Evolutionary conservation across 2,329 filamentous ascomycete genomes (phyloP), one percentile per base, ranked within the genome.

Genomic region (Sclerotinia trifoliorum): DNA sequence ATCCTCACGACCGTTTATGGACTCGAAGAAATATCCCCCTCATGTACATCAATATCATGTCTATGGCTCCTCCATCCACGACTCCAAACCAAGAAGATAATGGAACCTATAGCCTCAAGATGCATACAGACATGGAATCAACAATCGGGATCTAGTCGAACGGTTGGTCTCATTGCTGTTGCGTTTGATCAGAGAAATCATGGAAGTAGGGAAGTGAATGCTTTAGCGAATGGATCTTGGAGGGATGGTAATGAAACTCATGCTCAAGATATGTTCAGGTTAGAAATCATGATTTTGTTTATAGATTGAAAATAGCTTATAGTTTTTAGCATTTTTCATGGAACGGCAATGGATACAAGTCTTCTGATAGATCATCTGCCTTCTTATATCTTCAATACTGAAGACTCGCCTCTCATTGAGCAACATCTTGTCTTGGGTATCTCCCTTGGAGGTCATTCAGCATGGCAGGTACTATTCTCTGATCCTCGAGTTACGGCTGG

Each of bases 161-260:
- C 72, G 71, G 80, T 73, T 29, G 75, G 91, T 0, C 80, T 98
- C 52, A 88, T 98, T 62, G 93, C 92, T 2, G 86, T 94, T 17
- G 86, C 90, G 2, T 96, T 97, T 78, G 95, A 98, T 80, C 93
- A 97, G 81, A 86, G 94, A 57, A 98, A 98, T 78, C 95, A 98
- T 79, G 95, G 95, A 35, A 84, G 86, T 3, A 83, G 95, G 66
- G 79, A 88, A 69, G 86, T 94, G 2, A 84, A 89, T 74, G 80
- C 85, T 10, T 73, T 83, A 24, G 88, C 90, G 35, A 98, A 97
- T 78, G 83, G 89, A 73, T 84, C 90, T 5, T 98, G 93, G 93
- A 61, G 86, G 55, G 80, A 86, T 49, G 93, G 93, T 42, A 81
- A 87, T 52, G 92, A 92, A 42, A 86, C 83, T 8, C 95, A 98